These are phyloP conservation scores for Aspergillus pseudotamarii DNA, from an alignment of 2,329 filamentous ascomycete species.

Conservation along the genomic window DNA sequence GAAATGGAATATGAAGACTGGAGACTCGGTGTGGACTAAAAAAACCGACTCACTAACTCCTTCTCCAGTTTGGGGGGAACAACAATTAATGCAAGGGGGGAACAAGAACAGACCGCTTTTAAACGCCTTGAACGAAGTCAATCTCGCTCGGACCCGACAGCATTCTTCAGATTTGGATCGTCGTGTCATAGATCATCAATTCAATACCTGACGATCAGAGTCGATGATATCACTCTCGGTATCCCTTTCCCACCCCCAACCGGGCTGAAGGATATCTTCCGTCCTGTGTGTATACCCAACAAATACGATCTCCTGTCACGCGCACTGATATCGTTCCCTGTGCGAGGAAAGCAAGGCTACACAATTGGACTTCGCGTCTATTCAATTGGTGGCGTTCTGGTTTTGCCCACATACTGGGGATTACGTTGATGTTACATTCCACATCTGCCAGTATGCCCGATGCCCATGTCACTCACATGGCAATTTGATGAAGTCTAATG, in stretches of 20 bases:
- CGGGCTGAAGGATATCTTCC: background rate
- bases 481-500: background rate
- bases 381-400: slow-evolving; percentile 3
- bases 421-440: slow-evolving; percentile 9
- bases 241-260: background rate
- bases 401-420: slow-evolving; percentile 3
- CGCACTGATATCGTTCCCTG: slow-evolving; percentile 3
- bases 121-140: slow-evolving; percentile 3
- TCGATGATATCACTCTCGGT: slow-evolving; percentile 3
- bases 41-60: background rate
- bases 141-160: slow-evolving; percentile 1
- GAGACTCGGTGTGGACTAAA: background rate
- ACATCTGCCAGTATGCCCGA: background rate
- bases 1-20: background rate
- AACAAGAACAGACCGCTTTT: background rate
- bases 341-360: slow-evolving; percentile 1
- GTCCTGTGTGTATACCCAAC: slow-evolving; percentile 9
- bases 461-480: slow-evolving; percentile 12
- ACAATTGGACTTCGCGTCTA: background rate
- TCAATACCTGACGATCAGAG: background rate
- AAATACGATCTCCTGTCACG: background rate
- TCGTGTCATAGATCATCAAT: background rate
- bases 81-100: slow-evolving; percentile 4
- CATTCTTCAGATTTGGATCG: slow-evolving; percentile 1
- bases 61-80: background rate